These are phyloP conservation scores for Coccomyxa sp. DNA, from an alignment of 139 green algal species.

Conservation along the genomic window DNA sequence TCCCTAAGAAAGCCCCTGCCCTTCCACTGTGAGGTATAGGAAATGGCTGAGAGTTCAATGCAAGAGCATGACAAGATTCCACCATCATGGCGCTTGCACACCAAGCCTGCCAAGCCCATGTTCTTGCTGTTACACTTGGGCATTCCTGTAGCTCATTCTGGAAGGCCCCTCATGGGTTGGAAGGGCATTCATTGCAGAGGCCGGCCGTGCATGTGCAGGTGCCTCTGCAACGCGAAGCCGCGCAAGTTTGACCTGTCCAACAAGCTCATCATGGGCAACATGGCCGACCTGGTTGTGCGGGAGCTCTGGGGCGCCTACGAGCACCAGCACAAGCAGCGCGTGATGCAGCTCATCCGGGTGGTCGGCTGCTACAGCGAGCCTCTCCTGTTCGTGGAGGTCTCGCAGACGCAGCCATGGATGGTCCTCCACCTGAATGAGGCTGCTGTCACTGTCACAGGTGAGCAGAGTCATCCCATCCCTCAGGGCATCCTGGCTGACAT, in stretches of 20 bases:
- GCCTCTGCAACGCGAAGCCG: neutral
- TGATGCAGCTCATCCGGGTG: slow-evolving; percentile 1
- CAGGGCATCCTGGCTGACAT: too few species aligned
- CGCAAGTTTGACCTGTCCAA: neutral
- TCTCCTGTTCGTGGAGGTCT: slow-evolving; percentile 2
- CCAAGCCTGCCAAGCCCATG: too few species aligned
- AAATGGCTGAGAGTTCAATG: too few species aligned
- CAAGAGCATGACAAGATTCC: too few species aligned
- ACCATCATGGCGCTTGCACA: too few species aligned
- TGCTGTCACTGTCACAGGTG: neutral
- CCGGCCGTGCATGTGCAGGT: neutral
- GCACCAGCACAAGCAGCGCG: neutral
- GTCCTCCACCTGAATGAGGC: neutral
- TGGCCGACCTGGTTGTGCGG: neutral
- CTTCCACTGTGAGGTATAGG: too few species aligned
- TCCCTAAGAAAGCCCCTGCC: too few species aligned
- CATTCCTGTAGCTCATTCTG: too few species aligned
- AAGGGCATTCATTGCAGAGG: neutral
- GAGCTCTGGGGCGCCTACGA: slow-evolving; percentile 6
- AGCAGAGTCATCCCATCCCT: too few species aligned
- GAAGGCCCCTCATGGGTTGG: too few species aligned
- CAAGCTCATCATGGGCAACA: neutral
- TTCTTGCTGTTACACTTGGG: too few species aligned
- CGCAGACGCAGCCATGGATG: neutral
- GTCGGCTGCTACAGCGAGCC: slow-evolving; percentile 3